Evolutionary conservation across 768 basidiomycete species (phyloP), one percentile per base, ranked within the genome.

Genomic region (Gymnopilus dilepis): DNA sequence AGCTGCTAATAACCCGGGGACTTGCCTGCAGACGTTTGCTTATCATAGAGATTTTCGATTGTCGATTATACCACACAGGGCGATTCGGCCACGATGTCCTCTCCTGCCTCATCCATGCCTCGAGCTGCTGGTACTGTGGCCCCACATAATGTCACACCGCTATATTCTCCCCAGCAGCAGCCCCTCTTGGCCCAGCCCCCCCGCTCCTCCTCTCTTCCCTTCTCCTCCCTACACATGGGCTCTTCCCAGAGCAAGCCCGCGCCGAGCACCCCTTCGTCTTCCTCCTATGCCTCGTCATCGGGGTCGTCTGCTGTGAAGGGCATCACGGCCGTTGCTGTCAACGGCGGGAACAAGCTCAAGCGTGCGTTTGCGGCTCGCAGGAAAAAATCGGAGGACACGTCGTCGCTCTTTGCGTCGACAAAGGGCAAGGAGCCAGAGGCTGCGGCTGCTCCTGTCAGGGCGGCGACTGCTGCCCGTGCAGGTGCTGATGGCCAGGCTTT

Each of bases 291-390:
- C 21, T 47, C 72, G 22, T 54, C 70, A 1, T 68, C 67, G 30
- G 68, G 71, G 34, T 63, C 66, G 0, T 43, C 67, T 37, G 70
- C 72, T 34, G 70, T 65, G 63, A 78, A 74, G 57, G 73, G 76
- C 37, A 64, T 78, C 64, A 72, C 74, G 37, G 74, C 76, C 33
- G 76, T 76, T 37, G 76, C 81, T 33, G 74, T 80, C 19, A 72
- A 78, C 15, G 78, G 81, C 30, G 83, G 85, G 24, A 72, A 74
- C 61, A 85, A 79, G 67, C 73, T 90, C 50, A 87, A 84, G 68
- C 86, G 87, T 58, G 86, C 81, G 3, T 85, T 87, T 67, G 85
- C 76, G 42, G 77, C 71, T 19, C 80, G 86, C 47, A 77, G 84
- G 61, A 88, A 86, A 77, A 85, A 84, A 70, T 80, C 85, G 6